Conservation (phyloP, 1,284 basidiomycete genomes). For the Neolentinus lepideus region DNA sequence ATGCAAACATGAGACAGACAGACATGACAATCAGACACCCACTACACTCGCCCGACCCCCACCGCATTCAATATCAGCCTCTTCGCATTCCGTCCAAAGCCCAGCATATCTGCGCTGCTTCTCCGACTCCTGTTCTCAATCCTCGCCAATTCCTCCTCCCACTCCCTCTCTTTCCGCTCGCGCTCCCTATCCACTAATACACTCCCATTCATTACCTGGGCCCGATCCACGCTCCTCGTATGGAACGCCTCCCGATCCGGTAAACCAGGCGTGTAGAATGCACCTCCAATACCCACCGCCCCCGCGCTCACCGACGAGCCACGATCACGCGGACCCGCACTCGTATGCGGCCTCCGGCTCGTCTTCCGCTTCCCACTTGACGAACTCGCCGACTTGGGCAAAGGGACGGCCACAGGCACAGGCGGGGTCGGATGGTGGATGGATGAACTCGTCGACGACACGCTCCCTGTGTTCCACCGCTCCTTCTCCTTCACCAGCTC, state of each 20-base stretch:
- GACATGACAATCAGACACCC: neutral
- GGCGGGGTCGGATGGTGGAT: neutral
- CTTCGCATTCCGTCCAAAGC: conserved; percentile 17
- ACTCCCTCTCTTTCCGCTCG: conserved; percentile 31
- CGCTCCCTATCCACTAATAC: conserved; percentile 5
- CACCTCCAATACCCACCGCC: conserved; percentile 13
- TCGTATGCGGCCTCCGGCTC: conserved; percentile 10
- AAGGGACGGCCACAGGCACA: conserved; percentile 20
- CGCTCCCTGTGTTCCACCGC: neutral
- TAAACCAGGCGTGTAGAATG: conserved; percentile 10
- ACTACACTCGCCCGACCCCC: neutral
- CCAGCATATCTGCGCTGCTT: conserved; percentile 51
- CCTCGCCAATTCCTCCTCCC: conserved; percentile 69
- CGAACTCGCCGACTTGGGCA: conserved; percentile 12
- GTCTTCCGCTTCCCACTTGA: conserved; percentile 5
- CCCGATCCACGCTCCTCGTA: neutral
- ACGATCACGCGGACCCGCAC: conserved; percentile 16
- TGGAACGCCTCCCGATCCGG: conserved; percentile 5
- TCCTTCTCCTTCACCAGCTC: neutral
- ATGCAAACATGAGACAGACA: too few species aligned
- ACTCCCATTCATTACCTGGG: neutral
- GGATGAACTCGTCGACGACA: neutral
- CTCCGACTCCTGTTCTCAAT: conserved; percentile 60
- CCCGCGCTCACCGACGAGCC: conserved; percentile 10
- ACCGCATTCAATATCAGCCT: neutral